Evolutionary conservation across 257 asterid species (phyloP), one percentile per base, ranked within the genome.

Genomic region (Knoxia roxburghii): DNA sequence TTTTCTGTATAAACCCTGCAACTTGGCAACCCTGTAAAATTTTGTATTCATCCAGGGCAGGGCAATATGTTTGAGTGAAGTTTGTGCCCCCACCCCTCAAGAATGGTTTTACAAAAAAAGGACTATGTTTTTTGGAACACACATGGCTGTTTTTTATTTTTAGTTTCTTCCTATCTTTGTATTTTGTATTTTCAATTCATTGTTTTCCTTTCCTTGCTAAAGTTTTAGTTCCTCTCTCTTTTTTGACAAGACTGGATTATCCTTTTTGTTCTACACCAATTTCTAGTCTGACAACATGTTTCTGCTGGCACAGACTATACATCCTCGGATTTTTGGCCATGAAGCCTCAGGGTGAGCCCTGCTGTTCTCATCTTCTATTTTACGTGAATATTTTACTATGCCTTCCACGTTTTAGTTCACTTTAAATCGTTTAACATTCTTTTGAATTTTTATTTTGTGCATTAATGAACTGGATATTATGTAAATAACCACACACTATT

Each of bases 311-410:
- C 96, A 79, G 15, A 78, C 87, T 65, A 53, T 85, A 45, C 89
- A 68, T 76, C 97, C 98, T 74, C 90, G 98, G 67, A 88, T 89
- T 64, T 89, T 92, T 74, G 98, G 98, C 68, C 98, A 92, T 69
- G 98, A 92, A 78, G 97, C 97, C 64, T 90, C 98, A 10, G 98
- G 98, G 98, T 92, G 43, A 75, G 67, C 73, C 71, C 67, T 77
- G 43, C 69, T 52, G 69, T 54, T 73, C 72, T 69, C 65, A 45
- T 15, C 33, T 39, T 59, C 52, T 64, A 32, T 64, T 11, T 70
- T 68, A 62, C 27, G 58, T 55, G 37, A 30, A 59, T 32, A 12
- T 50, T 17, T 39, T 64, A 29, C 9, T 61, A 55, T 27, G 32
- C 32, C 0, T 53, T 30, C 37, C n/a, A 0, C 6, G 10, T 39